Evolutionary conservation across 208 protist species (phyloP), one percentile per base, ranked within the genome.

Genomic region (Vickermania ingenoplastis): DNA sequence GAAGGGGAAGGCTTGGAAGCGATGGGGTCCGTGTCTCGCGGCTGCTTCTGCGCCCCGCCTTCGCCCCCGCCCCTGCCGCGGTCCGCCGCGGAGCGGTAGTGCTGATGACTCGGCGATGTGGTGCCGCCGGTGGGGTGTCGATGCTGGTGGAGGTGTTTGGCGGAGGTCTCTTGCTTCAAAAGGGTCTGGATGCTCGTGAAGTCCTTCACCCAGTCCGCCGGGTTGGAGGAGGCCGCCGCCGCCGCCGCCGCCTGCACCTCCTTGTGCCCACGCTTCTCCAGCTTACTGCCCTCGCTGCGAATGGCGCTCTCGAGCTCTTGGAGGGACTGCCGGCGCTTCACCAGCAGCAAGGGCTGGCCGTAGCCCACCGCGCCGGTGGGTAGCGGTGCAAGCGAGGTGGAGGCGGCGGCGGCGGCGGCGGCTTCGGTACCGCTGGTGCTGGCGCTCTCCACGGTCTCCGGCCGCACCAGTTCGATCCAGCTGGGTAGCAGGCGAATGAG

Each of bases 221-320:
- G 36, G 36, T 45, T 45, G 7, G 7, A 7, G 17, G 11, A n/a
- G 36, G 11, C 17, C 11, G 11, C 17, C 7, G 36, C 17, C 36
- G 7, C 17, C 36, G 36, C 36, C 17, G 36, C 36, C 11, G 11
- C 17, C 11, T 17, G 7, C 36, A n/a, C 17, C 36, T 45, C 36
- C 36, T 45, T 45, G 36, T 17, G 7, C 7, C 36, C 36, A n/a
- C 36, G 36, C 17, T 45, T 45, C 36, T 45, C 36, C 17, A 45
- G 7, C 17, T 45, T 45, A 17, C 36, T 45, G 36, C 56, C 27
- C 1, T 76, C 57, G 24, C 59, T 63, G n/a, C 57, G 67, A 48
- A 78, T 78, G 5, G 65, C 67, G 4, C 73, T 67, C 60, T 83
- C 69, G 26, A 83, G 31, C 26, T 73, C 69, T 55, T 67, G 68